Evolutionary conservation across 2,329 filamentous ascomycete genomes (phyloP).

Genomic region (Epichloe baconii): DNA sequence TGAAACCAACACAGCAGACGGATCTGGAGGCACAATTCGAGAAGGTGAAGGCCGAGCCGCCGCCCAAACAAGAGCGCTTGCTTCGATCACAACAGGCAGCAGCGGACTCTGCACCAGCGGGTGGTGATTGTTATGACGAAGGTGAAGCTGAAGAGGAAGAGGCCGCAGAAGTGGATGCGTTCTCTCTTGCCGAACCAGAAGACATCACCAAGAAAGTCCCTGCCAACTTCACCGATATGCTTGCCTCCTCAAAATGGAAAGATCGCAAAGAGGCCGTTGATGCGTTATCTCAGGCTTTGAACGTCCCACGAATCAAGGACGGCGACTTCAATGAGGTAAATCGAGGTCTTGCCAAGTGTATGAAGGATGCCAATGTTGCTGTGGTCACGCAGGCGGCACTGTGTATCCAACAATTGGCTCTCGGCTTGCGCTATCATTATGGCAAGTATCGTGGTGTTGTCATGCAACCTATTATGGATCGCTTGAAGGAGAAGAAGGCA

Average conservation of each 20-base stretch:
- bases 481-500: slow-evolving; percentile 94
- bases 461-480: slow-evolving; percentile 84
- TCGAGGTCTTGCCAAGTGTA: slow-evolving; percentile 76
- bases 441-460: slow-evolving; percentile 67
- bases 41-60: slow-evolving; percentile 72
- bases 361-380: slow-evolving; percentile 97
- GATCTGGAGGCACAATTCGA: slow-evolving; percentile 93
- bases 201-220: slow-evolving; percentile 76
- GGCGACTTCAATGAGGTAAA: slow-evolving; percentile 76
- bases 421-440: slow-evolving; percentile 68
- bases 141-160: slow-evolving; percentile 37
- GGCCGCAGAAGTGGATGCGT: slow-evolving; percentile 59
- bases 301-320: slow-evolving; percentile 85
- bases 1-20: slow-evolving; percentile 90
- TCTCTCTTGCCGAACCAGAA: slow-evolving; percentile 74
- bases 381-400: slow-evolving; percentile 90
- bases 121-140: slow-evolving; percentile 44
- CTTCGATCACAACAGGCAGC: slow-evolving; percentile 82
- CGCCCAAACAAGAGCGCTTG: slow-evolving; percentile 82
- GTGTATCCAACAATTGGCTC: slow-evolving; percentile 80
- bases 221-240: slow-evolving; percentile 65
- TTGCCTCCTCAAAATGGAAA: slow-evolving; percentile 94
- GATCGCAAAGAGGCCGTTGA: slow-evolving; percentile 92
- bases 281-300: slow-evolving; percentile 59
- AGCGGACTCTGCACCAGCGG: slow-evolving; percentile 54